Conservation (phyloP, 192 early-diverging fungal species). For the Podochytrium sp. region DNA sequence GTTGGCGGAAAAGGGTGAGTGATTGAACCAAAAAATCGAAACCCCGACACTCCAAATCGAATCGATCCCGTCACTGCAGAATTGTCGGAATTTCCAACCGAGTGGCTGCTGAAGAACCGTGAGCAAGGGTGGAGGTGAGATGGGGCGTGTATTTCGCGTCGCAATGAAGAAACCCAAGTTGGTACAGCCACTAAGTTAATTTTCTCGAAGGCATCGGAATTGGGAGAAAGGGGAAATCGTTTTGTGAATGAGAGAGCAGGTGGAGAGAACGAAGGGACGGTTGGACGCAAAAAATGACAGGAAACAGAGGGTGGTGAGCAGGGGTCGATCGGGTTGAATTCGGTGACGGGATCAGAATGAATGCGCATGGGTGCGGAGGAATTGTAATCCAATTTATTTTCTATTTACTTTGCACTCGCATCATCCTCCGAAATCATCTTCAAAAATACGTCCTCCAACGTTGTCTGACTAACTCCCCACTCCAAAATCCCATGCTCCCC, state of each 20-base stretch:
- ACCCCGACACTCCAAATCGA: no score
- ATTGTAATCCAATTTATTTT: not conserved
- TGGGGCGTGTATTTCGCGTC: no score
- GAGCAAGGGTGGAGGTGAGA: no score
- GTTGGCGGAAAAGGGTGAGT: no score
- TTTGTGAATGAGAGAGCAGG: not conserved
- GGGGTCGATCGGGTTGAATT: not conserved
- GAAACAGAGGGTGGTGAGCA: no score
- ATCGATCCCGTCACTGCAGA: no score
- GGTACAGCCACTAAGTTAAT: not conserved
- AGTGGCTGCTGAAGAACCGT: no score
- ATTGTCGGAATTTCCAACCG: no score
- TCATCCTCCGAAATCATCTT: conserved; percentile 41
- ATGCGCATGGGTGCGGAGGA: not conserved
- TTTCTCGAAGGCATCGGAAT: not conserved
- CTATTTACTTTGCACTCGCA: conserved; percentile 23
- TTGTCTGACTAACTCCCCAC: conserved; percentile 73
- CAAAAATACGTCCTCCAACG: conserved; percentile 74
- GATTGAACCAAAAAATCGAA: no score
- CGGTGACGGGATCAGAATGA: not conserved
- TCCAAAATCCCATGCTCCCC: conserved; percentile 63
- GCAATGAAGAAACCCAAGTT: not conserved
- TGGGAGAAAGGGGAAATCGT: not conserved
- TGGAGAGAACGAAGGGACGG: not conserved
- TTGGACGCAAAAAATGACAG: not conserved